Evolutionary conservation across 768 basidiomycete species (phyloP).

Genomic region (Pleurotus eryngii): DNA sequence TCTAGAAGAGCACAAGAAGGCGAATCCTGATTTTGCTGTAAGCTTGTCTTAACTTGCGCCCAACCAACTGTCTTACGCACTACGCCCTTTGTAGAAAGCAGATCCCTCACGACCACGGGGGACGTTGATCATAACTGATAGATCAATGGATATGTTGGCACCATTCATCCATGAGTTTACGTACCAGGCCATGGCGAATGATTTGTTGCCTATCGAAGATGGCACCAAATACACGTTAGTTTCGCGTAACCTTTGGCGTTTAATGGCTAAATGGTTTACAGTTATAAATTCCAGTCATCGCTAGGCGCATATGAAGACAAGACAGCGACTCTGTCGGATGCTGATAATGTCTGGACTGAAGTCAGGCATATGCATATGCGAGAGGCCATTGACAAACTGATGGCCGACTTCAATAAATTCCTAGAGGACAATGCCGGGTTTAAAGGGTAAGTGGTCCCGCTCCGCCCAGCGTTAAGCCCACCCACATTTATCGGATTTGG

Average conservation of each 20-base stretch:
- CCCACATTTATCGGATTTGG: constrained; percentile 5
- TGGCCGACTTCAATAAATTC: constrained; percentile 94
- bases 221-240: constrained; percentile 79
- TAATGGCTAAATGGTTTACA: constrained; percentile 24
- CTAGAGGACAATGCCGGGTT: constrained; percentile 93
- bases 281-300: constrained; percentile 93
- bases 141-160: constrained; percentile 90
- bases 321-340: constrained; percentile 78
- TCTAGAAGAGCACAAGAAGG: constrained; percentile 83
- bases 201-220: constrained; percentile 84
- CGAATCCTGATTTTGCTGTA: constrained; percentile 86
- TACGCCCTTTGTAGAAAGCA: constrained; percentile 40
- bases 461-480: not conserved
- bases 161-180: constrained; percentile 97
- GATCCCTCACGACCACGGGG: constrained; percentile 66
- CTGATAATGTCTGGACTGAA: constrained; percentile 87
- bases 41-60: constrained; percentile 24
- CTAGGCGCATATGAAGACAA: constrained; percentile 86
- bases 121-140: constrained; percentile 89
- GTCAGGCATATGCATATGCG: constrained; percentile 98
- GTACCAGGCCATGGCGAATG: constrained; percentile 98
- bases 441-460: constrained; percentile 58
- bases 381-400: constrained; percentile 95
- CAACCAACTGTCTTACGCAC: not conserved
- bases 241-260: constrained; percentile 8